These are phyloP conservation scores for Peronospora farinosa DNA, from an alignment of 352 stramenopile genomes.

Conservation along the genomic window DNA sequence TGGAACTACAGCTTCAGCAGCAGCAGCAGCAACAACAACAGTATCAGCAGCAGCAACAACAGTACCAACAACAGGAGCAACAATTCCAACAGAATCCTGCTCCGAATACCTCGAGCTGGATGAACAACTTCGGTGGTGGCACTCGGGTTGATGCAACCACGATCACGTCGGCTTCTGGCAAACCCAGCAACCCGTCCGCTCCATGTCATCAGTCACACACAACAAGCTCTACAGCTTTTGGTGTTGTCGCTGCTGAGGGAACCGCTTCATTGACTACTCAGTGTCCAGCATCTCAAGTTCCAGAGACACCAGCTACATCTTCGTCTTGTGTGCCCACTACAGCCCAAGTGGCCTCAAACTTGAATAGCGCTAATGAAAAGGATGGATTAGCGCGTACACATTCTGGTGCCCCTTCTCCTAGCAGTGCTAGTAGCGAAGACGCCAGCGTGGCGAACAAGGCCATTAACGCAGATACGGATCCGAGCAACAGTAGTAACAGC, in stretches of 20 bases:
- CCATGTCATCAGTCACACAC: constrained; percentile 3
- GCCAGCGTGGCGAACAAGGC: constrained; percentile 3
- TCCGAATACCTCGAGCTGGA: constrained; percentile 24
- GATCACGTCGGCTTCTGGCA: constrained; percentile 16
- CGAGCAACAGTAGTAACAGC: constrained; percentile 6
- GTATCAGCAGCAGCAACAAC: constrained; percentile 34
- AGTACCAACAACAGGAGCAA: too few relatives aligned
- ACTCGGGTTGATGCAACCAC: constrained; percentile 20
- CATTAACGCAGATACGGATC: neutral
- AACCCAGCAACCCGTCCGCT: constrained; percentile 16
- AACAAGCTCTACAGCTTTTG: constrained; percentile 15
- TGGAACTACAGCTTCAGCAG: constrained; percentile 20
- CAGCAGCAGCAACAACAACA: constrained; percentile 14
- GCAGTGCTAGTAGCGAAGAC: constrained; percentile 1
- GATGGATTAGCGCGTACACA: neutral
- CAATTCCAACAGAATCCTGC: constrained; percentile 29
- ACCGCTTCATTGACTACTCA: constrained; percentile 38
- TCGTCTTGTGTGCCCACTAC: constrained; percentile 3
- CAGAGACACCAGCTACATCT: constrained; percentile 1
- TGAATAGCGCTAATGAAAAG: constrained; percentile 11
- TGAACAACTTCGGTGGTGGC: constrained; percentile 24
- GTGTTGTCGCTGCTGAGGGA: constrained; percentile 29
- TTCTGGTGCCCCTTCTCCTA: constrained; percentile 1
- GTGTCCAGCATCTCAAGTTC: constrained; percentile 1
- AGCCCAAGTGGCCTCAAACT: constrained; percentile 2